Evolutionary conservation across 2,329 filamentous ascomycete genomes (phyloP), one percentile per base, ranked within the genome.

Genomic region (Cyphellophora attinorum): DNA sequence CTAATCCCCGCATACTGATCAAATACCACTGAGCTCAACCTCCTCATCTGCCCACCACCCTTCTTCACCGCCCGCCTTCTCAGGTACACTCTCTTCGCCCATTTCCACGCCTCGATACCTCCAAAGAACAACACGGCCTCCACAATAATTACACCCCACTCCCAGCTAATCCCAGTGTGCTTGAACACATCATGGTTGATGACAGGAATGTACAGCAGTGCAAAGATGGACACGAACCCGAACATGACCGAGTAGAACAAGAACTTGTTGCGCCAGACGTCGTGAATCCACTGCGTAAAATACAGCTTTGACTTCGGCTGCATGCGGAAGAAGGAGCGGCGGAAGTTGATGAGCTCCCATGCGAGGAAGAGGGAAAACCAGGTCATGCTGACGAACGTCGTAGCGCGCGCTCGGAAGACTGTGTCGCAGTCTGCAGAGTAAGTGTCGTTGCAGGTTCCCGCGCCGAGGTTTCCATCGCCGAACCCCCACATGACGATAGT

Each of bases 361-460:
- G 82, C 81, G 5, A 84, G 65, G 62, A 85, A 82, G 13, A 85
- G 68, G 1, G 79, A 78, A 47, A 79, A 80, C 80, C 81, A 85
- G 0, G 80, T 85, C 34, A 85, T 65, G 46, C 74, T 81, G 19
- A 77, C 79, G 51, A 85, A 85, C 4, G 76, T 80, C 0, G 81
- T 83, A 1, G 79, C 78, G 11, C 81, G 75, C 1, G 80, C 81
- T 12, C 76, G 75, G 66, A 80, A 84, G 5, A 83, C 76, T 0
- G 67, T 67, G 17, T 76, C 68, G 52, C 80, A 84, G 4, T 55
- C 52, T 0, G 60, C 51, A 27, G 55, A 63, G 53, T 76, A 76
- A 8, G 45, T 45, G 29, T 72, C 64, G 59, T 84, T 84, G 55
- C 79, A 84, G 31, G 66, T 58, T 5, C 44, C 42, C n/a, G 8